Conservation (phyloP, 176 grass and related monocot species). For the Canna indica region DNA sequence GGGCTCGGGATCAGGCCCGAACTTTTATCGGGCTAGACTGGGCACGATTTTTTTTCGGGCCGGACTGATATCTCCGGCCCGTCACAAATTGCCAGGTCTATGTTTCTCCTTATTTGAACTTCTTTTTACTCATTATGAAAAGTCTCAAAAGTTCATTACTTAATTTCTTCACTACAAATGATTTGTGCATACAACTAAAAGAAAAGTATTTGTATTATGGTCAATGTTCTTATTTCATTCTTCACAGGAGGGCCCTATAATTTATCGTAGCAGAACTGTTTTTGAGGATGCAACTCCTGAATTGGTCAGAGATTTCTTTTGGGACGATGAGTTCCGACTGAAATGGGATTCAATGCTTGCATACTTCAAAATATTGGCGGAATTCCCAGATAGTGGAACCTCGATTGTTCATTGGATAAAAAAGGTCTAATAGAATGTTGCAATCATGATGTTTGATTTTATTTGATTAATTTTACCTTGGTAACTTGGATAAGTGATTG, state of each 20-base stretch:
- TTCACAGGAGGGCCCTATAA: conserved; percentile 71
- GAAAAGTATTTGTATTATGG: neutral
- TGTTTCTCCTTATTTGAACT: neutral
- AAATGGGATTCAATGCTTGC: conserved; percentile 98
- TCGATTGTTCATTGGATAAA: conserved; percentile 94
- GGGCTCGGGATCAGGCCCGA: too few species aligned
- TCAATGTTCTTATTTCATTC: neutral
- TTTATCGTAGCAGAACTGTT: conserved; percentile 64
- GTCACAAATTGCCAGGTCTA: too few species aligned
- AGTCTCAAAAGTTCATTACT: too few species aligned
- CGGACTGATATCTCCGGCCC: too few species aligned
- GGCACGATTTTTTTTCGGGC: too few species aligned
- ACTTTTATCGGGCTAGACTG: too few species aligned
- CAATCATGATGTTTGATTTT: conserved; percentile 4
- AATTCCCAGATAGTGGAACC: conserved; percentile 70
- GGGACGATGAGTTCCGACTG: conserved; percentile 87
- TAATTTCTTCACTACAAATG: neutral
- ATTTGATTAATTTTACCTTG: conserved; percentile 23
- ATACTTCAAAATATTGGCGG: conserved; percentile 76
- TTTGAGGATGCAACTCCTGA: conserved; percentile 98
- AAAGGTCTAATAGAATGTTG: conserved; percentile 39
- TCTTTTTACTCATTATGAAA: neutral
- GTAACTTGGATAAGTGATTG: conserved; percentile 8
- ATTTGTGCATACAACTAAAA: neutral
- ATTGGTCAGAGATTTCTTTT: conserved; percentile 97